Evolutionary conservation across 2,329 filamentous ascomycete species (phyloP).

Genomic region (Stachybotrys echinatus): DNA sequence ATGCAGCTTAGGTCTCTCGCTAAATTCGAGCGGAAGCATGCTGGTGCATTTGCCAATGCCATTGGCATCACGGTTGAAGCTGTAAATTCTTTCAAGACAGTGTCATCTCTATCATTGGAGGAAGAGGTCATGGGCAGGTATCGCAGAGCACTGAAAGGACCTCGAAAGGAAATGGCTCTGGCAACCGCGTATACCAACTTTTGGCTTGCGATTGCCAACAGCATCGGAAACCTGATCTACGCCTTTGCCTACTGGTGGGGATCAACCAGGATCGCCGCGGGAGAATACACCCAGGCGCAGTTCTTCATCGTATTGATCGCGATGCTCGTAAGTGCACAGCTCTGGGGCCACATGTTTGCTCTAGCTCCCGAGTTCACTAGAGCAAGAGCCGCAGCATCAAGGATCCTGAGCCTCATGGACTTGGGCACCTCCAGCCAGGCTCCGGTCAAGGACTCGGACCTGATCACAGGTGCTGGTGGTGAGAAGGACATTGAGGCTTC

Average conservation of each 20-base stretch:
- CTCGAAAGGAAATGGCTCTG: conserved; percentile 49
- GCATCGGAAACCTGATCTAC: conserved; percentile 62
- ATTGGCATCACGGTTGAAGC: conserved; percentile 63
- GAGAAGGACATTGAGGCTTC: conserved; percentile 1
- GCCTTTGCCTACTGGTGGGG: conserved; percentile 80
- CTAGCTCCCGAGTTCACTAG: conserved; percentile 70
- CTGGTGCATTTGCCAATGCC: conserved; percentile 58
- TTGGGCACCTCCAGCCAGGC: conserved; percentile 30
- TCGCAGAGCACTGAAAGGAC: conserved; percentile 40
- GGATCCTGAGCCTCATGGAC: conserved; percentile 48
- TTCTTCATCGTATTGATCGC: conserved; percentile 71
- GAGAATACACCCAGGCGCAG: conserved; percentile 58
- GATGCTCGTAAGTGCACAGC: conserved; percentile 66
- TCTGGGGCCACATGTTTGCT: conserved; percentile 70
- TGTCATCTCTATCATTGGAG: conserved; percentile 50
- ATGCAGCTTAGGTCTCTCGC: conserved; percentile 62
- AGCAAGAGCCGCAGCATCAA: conserved; percentile 55
- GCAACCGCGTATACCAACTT: conserved; percentile 48
- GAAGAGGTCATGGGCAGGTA: conserved; percentile 48
- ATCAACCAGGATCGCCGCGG: conserved; percentile 61
- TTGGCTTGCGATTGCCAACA: conserved; percentile 56
- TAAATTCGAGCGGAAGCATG: conserved; percentile 57
- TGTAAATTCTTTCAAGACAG: conserved; percentile 59
- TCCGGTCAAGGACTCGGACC: conserved; percentile 8
- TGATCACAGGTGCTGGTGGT: background rate